Evolutionary conservation across 2,329 filamentous ascomycete species (phyloP), one percentile per base, ranked within the genome.

Genomic region (Myrmaecium sp.): DNA sequence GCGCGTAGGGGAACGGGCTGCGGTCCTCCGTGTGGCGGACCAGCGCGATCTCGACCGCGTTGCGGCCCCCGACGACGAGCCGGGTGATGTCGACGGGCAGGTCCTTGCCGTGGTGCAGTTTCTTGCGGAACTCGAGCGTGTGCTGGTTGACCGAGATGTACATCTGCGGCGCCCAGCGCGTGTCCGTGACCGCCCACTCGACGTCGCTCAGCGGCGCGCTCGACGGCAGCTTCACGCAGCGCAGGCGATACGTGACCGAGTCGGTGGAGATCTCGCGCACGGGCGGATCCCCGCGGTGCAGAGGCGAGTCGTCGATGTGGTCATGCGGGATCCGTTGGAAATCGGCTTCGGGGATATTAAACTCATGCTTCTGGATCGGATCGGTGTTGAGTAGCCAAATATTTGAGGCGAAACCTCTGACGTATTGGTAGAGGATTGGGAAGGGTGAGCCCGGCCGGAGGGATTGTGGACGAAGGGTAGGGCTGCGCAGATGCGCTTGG

Each of bases 101-200:
- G 38, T 91, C 79, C 37, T 74, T 79, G 7, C 73, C 74, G 41
- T 84, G 66, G 33, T 89, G 74, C 1, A 68, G 47, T 39, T 79
- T 81, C 15, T 76, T 66, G 21, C 75, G 66, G 10, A 81, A 46
- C 7, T 69, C 55, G 2, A 66, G 41, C 11, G 36, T 24, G 1
- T 51, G 42, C 0, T 49, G 57, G 38, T 93, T 92, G 33, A 91
- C 47, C 10, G 64, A 58, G 33, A 86, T 60, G 33, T 74, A 80
- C 0, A 82, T 64, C 18, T 64, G 57, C 0, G 82, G 39, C 3
- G 50, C 80, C 83, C 82, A 94, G 13, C 49, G 43, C 5, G 66
- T 75, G 17, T 75, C 66, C n/a, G 58, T 48, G 2, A 61, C 57
- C 5, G 65, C 57, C 81, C 82, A 92, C 2, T 56, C 49, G 5